Evolutionary conservation across 2,329 filamentous ascomycete species (phyloP), one percentile per base, ranked within the genome.

Genomic region (Epichloe glyceriae): DNA sequence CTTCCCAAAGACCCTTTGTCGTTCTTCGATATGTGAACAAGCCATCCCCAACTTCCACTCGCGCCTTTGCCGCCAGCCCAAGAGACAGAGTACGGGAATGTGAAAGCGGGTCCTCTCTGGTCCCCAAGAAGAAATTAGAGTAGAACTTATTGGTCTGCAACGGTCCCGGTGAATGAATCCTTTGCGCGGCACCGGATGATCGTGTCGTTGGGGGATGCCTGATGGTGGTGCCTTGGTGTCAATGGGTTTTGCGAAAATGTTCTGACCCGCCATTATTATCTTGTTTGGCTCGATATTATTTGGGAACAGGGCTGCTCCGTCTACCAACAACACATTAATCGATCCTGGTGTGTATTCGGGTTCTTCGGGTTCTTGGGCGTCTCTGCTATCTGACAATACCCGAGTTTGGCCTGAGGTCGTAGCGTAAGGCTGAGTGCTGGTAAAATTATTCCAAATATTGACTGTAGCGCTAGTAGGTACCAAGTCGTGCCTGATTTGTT

Each of bases 71-170:
- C 85, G 55, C 78, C 80, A 3, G 76, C 74, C 83, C 85, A 89
- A 17, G 75, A 67, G 17, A 90, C 62, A 3, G 79, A 78, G 61
- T 89, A 90, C 1, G 86, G 90, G 61, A 89, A 83, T 0, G 85
- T 83, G 67, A 84, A 95, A 0, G 82, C 74, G 0, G 83, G 76
- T 6, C 76, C 76, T 4, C 73, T 78, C 64, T 95, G 88, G 42
- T 74, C 75, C 4, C 85, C 0, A 96, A 72, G 64, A 88, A 88
- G 55, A 93, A 80, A 60, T 93, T 93, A 58, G 83, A 75, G 58
- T 86, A 88, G 64, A 89, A 90, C 61, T 87, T 90, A 71, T 90
- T 91, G 22, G 86, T 91, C 47, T 79, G 72, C 44, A 87, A 68
- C 3, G 83, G 79, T 0, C 64, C 62, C 1, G 66, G 58, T 15